Evolutionary conservation across 345 rosid genomes (phyloP).

Genomic region (Salix purpurea): DNA sequence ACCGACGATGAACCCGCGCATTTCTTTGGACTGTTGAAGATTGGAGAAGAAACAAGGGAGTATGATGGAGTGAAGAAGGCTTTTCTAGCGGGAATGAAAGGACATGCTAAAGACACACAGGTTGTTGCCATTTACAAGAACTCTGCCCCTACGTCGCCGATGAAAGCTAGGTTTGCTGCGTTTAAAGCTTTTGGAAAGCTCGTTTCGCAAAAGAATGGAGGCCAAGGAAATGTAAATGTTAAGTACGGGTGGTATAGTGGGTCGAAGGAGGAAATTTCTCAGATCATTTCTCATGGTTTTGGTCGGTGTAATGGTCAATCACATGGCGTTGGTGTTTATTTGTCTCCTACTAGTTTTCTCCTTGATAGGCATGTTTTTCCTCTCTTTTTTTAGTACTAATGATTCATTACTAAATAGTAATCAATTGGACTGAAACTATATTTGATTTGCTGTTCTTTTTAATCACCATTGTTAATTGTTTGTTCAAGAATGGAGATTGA

Average conservation of each 20-base stretch:
- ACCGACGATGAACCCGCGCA: conserved; percentile 8
- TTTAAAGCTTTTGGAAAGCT: conserved; percentile 30
- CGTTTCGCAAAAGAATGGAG: conserved; percentile 33
- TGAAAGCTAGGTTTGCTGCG: conserved; percentile 23
- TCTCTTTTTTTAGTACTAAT: not conserved
- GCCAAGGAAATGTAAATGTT: conserved; percentile 26
- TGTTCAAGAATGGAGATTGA: too few relatives aligned
- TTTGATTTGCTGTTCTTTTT: too few relatives aligned
- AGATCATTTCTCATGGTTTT: conserved; percentile 39
- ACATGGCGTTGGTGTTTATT: conserved; percentile 33
- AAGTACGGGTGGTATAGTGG: conserved; percentile 42
- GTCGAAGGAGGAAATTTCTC: conserved; percentile 32
- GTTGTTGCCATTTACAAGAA: conserved; percentile 41
- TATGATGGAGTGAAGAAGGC: conserved; percentile 9
- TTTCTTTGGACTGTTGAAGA: conserved; percentile 18
- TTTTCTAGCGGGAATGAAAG: conserved; percentile 33
- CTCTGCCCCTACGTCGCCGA: conserved; percentile 5
- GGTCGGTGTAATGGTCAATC: conserved; percentile 7
- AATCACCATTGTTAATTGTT: too few relatives aligned
- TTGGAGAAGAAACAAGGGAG: conserved; percentile 15
- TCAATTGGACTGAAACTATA: too few relatives aligned
- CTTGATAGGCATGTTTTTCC: conserved; percentile 27
- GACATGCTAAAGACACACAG: conserved; percentile 12
- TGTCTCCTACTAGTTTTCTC: conserved; percentile 15
- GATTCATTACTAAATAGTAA: too few relatives aligned